A percentile compares a stretch with the other conserved stretches of the same genome.
phyloP scores from a whole-genome alignment of 129 eudicot species.

The carrot (Daucus carota) region DH1_v3.0 NC_030388.2:26170001-26170500 shows the following conservation, averaged over 20 bases:
- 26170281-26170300: too few relatives aligned
- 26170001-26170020: background rate
- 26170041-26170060: background rate
- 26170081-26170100: too few relatives aligned
- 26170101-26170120: too few relatives aligned
- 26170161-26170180: background rate
- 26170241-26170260: too few relatives aligned
- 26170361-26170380: background rate
- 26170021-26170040: background rate
- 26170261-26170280: too few relatives aligned
- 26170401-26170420: slow-evolving; percentile 41
- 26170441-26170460: slow-evolving; percentile 50
- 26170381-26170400: slow-evolving; percentile 13
- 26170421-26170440: slow-evolving; percentile 53
- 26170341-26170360: too few relatives aligned
- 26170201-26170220: background rate
- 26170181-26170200: background rate
- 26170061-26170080: too few relatives aligned
- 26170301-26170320: too few relatives aligned
- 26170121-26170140: background rate
- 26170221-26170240: background rate
- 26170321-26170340: too few relatives aligned
- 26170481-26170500: background rate
- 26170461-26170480: slow-evolving; percentile 15
- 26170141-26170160: background rate